Conservation (phyloP, 208 protist genomes). For the Porcisia hertigi region DNA sequence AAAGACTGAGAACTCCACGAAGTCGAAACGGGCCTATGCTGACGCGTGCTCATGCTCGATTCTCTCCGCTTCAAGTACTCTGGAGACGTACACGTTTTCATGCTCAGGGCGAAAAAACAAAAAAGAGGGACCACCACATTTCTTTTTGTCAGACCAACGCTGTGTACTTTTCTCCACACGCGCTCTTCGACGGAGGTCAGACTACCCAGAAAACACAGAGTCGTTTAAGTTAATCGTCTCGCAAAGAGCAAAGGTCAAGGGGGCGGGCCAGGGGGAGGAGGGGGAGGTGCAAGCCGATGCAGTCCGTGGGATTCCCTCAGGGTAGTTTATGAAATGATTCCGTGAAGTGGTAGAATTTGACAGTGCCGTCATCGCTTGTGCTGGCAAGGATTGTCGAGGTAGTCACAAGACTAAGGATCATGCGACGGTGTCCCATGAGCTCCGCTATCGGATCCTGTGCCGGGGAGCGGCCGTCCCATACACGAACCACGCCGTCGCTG, state of each 20-base stretch:
- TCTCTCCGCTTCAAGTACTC: no score
- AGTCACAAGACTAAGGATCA: constrained; percentile 67
- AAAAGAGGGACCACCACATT: background rate
- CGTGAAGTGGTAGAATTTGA: constrained; percentile 50
- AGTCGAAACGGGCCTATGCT: no score
- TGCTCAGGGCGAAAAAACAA: no score
- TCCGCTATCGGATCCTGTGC: constrained; percentile 46
- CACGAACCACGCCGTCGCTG: constrained; percentile 77
- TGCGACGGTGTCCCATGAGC: constrained; percentile 81
- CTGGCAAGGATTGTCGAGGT: constrained; percentile 35
- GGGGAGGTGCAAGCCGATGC: background rate
- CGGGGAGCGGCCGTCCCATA: constrained; percentile 80
- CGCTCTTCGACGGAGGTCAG: background rate
- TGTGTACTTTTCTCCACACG: background rate
- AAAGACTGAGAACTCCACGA: background rate
- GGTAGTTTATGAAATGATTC: background rate
- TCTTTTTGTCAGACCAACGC: background rate
- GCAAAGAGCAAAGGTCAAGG: background rate
- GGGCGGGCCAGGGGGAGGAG: background rate
- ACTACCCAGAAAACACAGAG: background rate
- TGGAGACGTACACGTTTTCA: no score
- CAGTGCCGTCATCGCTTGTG: constrained; percentile 78
- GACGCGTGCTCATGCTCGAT: no score
- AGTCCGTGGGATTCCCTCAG: background rate
- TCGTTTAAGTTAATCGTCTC: constrained; percentile 7